Conservation (phyloP, 805 yeast species). For the Pichia sporocuriosa region DNA sequence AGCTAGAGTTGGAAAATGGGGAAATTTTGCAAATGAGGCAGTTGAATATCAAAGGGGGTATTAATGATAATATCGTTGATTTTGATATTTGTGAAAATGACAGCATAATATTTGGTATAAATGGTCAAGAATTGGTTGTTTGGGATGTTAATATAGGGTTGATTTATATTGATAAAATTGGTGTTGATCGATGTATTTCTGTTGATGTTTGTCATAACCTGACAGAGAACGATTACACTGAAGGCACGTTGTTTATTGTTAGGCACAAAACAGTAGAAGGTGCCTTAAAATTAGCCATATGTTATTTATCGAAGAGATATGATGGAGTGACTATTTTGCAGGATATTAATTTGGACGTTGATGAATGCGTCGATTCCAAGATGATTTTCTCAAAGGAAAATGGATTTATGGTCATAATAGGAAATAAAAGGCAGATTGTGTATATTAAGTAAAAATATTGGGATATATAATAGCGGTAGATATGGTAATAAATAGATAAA, state of each 20-base stretch:
- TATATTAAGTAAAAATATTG: too few species aligned
- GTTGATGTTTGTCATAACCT: slow-evolving; percentile 1
- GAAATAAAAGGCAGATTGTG: too few species aligned
- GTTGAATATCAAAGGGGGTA: slow-evolving; percentile 33
- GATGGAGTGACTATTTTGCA: too few species aligned
- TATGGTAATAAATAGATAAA: too few species aligned
- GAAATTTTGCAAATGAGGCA: slow-evolving; percentile 33
- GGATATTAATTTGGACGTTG: too few species aligned
- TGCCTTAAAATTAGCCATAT: slow-evolving; percentile 17
- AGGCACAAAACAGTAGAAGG: slow-evolving; percentile 11
- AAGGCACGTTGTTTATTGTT: slow-evolving; percentile 9
- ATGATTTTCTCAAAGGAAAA: too few species aligned
- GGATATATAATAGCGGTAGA: too few species aligned
- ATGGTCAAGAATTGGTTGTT: slow-evolving; percentile 39
- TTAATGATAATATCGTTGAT: slow-evolving; percentile 12
- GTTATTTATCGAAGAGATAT: background rate
- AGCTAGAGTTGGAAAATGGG: slow-evolving; percentile 2
- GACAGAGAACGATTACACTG: slow-evolving; percentile 1
- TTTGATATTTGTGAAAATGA: slow-evolving; percentile 33
- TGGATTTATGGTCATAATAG: too few species aligned
- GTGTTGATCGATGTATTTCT: background rate
- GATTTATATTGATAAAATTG: background rate
- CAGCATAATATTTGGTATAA: slow-evolving; percentile 32
- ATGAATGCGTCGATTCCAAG: too few species aligned
- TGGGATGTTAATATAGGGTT: slow-evolving; percentile 7